phyloP scores from a whole-genome alignment of 2,329 filamentous ascomycete species.

The Leptographium galeiforme region DNA sequence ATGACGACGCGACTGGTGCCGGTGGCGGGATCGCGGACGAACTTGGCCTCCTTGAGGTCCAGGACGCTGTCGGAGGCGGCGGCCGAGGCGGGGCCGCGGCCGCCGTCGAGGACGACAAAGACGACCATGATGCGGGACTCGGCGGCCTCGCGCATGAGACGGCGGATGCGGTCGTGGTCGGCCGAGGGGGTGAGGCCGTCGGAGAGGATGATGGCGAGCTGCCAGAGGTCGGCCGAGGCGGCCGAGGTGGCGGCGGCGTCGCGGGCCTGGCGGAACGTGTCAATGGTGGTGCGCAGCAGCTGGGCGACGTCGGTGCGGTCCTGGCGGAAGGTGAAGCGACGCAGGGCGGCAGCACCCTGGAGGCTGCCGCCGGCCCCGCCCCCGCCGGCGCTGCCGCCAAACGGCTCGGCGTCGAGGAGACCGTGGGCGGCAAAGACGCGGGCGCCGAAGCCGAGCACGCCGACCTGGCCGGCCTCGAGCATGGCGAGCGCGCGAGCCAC shows the following conservation, averaged over 20 bases:
- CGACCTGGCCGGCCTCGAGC: conserved; percentile 91
- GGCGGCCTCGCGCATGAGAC: conserved; percentile 73
- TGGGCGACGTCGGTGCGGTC: conserved; percentile 73
- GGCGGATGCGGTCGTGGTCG: conserved; percentile 69
- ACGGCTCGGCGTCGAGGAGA: conserved; percentile 61
- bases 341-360: conserved; percentile 56
- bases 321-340: conserved; percentile 75
- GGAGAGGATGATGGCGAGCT: conserved; percentile 82
- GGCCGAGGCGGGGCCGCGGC: conserved; percentile 22
- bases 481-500: conserved; percentile 77
- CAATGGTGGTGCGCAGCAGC: conserved; percentile 64
- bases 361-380: conserved; percentile 49
- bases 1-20: conserved; percentile 60
- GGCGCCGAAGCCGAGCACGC: conserved; percentile 78
- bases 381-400: conserved; percentile 27
- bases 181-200: conserved; percentile 78
- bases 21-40: conserved; percentile 47
- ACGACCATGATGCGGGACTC: conserved; percentile 97
- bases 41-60: conserved; percentile 77
- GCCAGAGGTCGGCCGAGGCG: conserved; percentile 67
- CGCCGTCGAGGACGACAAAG: conserved; percentile 85
- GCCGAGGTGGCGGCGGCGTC: conserved; percentile 32
- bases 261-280: conserved; percentile 67
- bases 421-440: conserved; percentile 75
- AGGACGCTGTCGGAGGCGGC: conserved; percentile 54